phyloP scores from a whole-genome alignment of 169 alveolate genomes.

The Neospora caninum region DNA sequence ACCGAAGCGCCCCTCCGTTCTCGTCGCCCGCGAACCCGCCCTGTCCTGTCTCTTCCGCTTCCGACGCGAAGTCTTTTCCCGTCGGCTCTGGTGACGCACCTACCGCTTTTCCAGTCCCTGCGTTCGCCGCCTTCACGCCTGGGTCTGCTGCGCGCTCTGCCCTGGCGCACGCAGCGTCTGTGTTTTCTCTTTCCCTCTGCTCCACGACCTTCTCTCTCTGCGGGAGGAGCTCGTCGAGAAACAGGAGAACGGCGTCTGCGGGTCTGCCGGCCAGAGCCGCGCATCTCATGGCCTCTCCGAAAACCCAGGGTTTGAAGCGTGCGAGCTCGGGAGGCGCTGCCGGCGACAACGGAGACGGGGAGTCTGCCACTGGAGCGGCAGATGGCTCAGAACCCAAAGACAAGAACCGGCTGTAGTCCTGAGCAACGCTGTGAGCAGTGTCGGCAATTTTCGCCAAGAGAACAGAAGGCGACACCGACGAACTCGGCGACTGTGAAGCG shows the following conservation, averaged over 20 bases:
- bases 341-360: neutral
- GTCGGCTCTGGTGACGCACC: too few relatives aligned
- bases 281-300: conserved; percentile 28
- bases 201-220: neutral
- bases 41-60: too few relatives aligned
- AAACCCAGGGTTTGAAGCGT: conserved; percentile 13
- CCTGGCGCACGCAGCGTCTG: neutral
- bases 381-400: neutral
- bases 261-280: neutral
- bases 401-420: neutral
- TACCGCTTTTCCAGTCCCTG: too few relatives aligned
- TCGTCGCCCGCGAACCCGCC: too few relatives aligned
- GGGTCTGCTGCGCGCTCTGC: neutral
- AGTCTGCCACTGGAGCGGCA: neutral
- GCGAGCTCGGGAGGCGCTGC: neutral
- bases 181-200: neutral
- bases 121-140: too few relatives aligned
- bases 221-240: conserved; percentile 18
- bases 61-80: too few relatives aligned
- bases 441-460: neutral
- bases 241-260: neutral
- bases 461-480: neutral
- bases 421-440: neutral
- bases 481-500: neutral
- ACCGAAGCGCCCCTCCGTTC: too few relatives aligned